Conservation (phyloP, 768 basidiomycete species). For the Hydnum rufescens region DNA sequence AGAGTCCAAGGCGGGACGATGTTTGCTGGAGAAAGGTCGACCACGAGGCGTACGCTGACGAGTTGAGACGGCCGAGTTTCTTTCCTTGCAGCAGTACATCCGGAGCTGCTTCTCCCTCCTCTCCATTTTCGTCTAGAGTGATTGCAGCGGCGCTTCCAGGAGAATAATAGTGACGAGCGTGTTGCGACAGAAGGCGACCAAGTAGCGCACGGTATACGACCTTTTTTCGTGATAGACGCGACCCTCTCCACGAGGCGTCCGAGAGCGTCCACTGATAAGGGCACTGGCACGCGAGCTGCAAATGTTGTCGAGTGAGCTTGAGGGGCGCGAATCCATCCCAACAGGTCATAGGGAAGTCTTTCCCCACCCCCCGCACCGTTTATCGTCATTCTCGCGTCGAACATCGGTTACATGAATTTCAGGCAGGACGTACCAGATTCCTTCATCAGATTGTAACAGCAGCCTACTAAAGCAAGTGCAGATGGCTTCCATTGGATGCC, state of each 20-base stretch:
- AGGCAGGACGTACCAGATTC: slow-evolving; percentile 15
- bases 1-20: background rate
- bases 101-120: slow-evolving; percentile 2
- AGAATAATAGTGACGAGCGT: background rate
- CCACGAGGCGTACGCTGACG: slow-evolving; percentile 32
- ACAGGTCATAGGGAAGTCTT: too few species aligned
- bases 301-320: slow-evolving; percentile 29
- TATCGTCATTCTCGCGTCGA: too few species aligned
- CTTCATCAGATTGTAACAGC: slow-evolving; percentile 45
- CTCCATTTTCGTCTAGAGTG: background rate
- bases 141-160: background rate
- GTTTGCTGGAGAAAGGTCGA: slow-evolving; percentile 22
- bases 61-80: slow-evolving; percentile 32
- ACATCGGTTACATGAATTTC: too few species aligned
- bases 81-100: slow-evolving; percentile 18
- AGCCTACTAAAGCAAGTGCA: slow-evolving; percentile 42
- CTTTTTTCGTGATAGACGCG: slow-evolving; percentile 40
- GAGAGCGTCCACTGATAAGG: slow-evolving; percentile 39
- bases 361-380: too few species aligned
- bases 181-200: slow-evolving; percentile 16
- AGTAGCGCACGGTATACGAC: slow-evolving; percentile 54
- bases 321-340: too few species aligned
- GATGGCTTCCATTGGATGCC: background rate
- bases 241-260: slow-evolving; percentile 17
- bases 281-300: slow-evolving; percentile 53